Percentiles rank a stretch among this genome's conserved stretches.
Conservation (phyloP, 768 basidiomycete species). For the Amyloporia xantha region DNA sequence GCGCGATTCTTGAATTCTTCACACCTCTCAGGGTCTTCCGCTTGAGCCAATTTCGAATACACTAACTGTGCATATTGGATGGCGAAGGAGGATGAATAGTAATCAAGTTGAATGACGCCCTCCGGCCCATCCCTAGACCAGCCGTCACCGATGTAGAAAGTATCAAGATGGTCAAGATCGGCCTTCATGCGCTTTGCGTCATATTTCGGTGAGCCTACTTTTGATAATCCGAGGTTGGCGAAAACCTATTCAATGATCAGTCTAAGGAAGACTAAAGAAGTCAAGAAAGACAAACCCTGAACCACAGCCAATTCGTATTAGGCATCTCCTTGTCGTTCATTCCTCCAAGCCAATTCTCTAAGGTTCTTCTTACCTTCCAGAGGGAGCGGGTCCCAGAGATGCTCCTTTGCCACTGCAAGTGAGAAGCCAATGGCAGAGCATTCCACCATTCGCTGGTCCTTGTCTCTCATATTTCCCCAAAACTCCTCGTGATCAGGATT, state of each 20-base stretch:
- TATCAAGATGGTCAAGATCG: slow-evolving; percentile 70
- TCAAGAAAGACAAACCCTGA: slow-evolving; percentile 41
- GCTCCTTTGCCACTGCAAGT: slow-evolving; percentile 56
- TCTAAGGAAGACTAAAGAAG: background rate
- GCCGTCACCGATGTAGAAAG: slow-evolving; percentile 69
- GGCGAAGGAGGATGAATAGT: slow-evolving; percentile 74
- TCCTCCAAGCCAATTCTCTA: slow-evolving; percentile 58
- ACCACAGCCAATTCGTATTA: slow-evolving; percentile 83
- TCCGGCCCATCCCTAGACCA: slow-evolving; percentile 78
- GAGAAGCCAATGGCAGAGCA: slow-evolving; percentile 73
- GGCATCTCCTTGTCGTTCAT: slow-evolving; percentile 84
- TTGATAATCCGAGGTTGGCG: slow-evolving; percentile 64
- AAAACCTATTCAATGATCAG: slow-evolving; percentile 43
- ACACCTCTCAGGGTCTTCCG: slow-evolving; percentile 56
- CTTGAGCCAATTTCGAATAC: slow-evolving; percentile 59
- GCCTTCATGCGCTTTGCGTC: slow-evolving; percentile 60
- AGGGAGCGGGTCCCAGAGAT: slow-evolving; percentile 57
- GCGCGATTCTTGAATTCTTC: slow-evolving; percentile 61
- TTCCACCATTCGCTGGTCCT: slow-evolving; percentile 80
- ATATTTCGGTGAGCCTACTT: slow-evolving; percentile 51
- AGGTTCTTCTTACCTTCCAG: slow-evolving; percentile 48
- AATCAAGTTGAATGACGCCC: slow-evolving; percentile 72
- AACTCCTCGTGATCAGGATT: slow-evolving; percentile 61
- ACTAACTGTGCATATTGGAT: slow-evolving; percentile 70
- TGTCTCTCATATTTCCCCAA: slow-evolving; percentile 70